Conservation (phyloP, 371 early-diverging fungal genomes). For the Mortierella sp. region DNA sequence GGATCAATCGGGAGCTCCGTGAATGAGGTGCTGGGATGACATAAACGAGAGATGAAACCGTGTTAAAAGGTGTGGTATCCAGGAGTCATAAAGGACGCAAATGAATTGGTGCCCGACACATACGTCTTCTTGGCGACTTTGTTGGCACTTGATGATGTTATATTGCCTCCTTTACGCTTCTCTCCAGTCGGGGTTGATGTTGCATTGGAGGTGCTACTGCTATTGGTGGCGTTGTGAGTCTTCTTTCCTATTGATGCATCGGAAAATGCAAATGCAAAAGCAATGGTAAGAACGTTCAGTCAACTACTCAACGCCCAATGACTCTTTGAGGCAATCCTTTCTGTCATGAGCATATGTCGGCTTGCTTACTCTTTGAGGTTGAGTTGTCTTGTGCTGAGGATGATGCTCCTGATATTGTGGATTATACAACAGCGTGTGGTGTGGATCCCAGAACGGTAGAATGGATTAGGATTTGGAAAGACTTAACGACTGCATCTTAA, state of each 20-base stretch:
- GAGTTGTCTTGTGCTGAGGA: constrained; percentile 30
- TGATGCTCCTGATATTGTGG: constrained; percentile 10
- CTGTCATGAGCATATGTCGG: background rate
- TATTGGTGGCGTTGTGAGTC: constrained; percentile 15
- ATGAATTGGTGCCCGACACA: background rate
- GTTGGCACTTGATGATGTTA: constrained; percentile 14
- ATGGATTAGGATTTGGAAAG: too few species aligned
- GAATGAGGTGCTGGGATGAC: constrained; percentile 28
- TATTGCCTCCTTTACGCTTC: constrained; percentile 33
- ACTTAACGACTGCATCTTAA: background rate
- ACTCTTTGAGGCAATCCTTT: too few species aligned
- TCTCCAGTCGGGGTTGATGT: constrained; percentile 24
- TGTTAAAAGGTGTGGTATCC: too few species aligned
- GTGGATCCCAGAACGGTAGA: too few species aligned
- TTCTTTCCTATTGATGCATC: constrained; percentile 27
- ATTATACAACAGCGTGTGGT: too few species aligned
- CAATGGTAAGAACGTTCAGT: background rate
- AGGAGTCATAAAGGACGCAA: too few species aligned
- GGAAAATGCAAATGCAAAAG: background rate
- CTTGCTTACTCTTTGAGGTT: constrained; percentile 39
- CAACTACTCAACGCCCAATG: too few species aligned
- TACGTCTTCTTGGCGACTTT: constrained; percentile 49
- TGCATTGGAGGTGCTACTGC: constrained; percentile 17
- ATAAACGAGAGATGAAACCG: background rate
- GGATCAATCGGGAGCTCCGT: constrained; percentile 90